Percentiles rank a stretch among this genome's conserved stretches.
Evolutionary conservation across 352 stramenopile species (phyloP).

Genomic region (Pythium sp.): DNA sequence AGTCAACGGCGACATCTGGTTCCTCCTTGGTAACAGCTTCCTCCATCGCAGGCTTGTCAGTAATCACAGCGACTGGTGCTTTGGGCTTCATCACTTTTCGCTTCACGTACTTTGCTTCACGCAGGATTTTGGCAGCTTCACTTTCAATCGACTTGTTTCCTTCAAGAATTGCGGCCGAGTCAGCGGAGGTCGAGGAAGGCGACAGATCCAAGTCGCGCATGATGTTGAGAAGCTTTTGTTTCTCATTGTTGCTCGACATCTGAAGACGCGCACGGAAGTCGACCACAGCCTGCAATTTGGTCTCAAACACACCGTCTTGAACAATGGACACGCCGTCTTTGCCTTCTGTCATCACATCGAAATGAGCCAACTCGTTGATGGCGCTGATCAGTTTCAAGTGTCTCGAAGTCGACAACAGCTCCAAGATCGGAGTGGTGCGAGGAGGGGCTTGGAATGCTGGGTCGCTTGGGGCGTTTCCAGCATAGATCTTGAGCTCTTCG

Average conservation of each 20-base stretch:
- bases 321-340: slow-evolving; percentile 19
- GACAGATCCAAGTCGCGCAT: slow-evolving; percentile 33
- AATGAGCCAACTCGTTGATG: slow-evolving; percentile 72
- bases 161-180: background rate
- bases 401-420: slow-evolving; percentile 69
- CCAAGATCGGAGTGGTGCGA: slow-evolving; percentile 47
- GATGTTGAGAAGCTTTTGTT: slow-evolving; percentile 52
- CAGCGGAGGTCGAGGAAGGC: background rate
- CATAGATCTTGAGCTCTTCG: slow-evolving; percentile 71
- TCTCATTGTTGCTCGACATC: slow-evolving; percentile 70
- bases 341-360: slow-evolving; percentile 35
- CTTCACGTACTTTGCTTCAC: slow-evolving; percentile 22
- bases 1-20: background rate
- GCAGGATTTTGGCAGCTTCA: slow-evolving; percentile 15
- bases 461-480: slow-evolving; percentile 39
- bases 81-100: slow-evolving; percentile 19
- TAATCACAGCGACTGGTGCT: background rate
- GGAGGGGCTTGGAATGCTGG: slow-evolving; percentile 52
- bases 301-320: slow-evolving; percentile 44
- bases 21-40: slow-evolving; percentile 1
- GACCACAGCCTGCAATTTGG: slow-evolving; percentile 62
- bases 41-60: background rate
- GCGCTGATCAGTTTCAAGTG: slow-evolving; percentile 71
- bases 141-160: background rate
- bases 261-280: slow-evolving; percentile 70